Evolutionary conservation across 169 alveolate species (phyloP), one percentile per base, ranked within the genome.

Genomic region (Plasmodium knowlesi): DNA sequence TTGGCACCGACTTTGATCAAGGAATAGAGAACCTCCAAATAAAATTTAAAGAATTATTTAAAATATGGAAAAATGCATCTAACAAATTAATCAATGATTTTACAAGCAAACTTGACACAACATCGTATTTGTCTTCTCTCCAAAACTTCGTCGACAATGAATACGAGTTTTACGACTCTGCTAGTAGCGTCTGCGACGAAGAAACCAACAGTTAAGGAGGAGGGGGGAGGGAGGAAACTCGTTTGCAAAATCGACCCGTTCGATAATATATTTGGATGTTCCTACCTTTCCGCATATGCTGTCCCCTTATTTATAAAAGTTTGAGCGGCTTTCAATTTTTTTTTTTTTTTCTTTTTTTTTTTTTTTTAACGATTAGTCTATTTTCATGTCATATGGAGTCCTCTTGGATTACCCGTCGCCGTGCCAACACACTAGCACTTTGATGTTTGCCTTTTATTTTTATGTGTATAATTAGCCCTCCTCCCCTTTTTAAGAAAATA

Each of bases 1-100:
- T 96, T 30, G 97, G 88, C 25, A 80, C 94, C 2, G 94, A 89
- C 82, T 89, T 89, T 34, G 94, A 89, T 43, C 94, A 89, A 28
- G 94, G 94, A 12, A 43, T 89, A 22, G 94, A 89, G 80, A 89
- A 89, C 80, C 94, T 89, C 50, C 94, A 89, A 73, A 70, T 89
- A 6, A 78, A 81, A 67, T 89, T 89, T 89, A 89, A 89, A 41
- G 94, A 89, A 89, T 71, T 89, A 32, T 89, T 67, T 80, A 89
- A 89, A 80, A 79, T 89, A 89, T 89, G 94, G 94, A 89, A 89
- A 89, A 89, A 89, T 41, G 94, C 94, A 61, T 89, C 94, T 25
- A 79, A 89, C 73, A 89, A 89, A 81, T 67, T 89, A 50, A 89
- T 89, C 46, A 89, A 79, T 28, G 94, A 89, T 80, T 89, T 89